Percentiles rank a stretch among this genome's conserved stretches.
Evolutionary conservation across 2,329 filamentous ascomycete species (phyloP).

Genomic region (Claviceps spartinae): DNA sequence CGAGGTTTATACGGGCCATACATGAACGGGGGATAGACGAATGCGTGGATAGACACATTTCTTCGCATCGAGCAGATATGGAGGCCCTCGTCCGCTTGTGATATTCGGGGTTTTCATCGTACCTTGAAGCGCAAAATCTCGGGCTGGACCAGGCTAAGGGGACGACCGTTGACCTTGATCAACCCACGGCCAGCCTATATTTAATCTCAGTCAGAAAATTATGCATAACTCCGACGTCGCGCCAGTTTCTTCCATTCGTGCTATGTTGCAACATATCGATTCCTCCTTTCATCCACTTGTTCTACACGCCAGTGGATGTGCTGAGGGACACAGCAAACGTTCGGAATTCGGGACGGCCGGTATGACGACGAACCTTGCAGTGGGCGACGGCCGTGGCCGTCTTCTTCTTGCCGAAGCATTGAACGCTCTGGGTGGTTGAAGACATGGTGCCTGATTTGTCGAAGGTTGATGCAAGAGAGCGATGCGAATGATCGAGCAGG

Average conservation of each 20-base stretch:
- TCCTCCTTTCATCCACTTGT: neutral
- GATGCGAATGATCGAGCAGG: slow-evolving; percentile 4
- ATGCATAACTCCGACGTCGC: neutral
- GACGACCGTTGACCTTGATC: slow-evolving; percentile 97
- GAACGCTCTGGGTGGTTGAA: slow-evolving; percentile 63
- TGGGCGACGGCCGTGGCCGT: slow-evolving; percentile 81
- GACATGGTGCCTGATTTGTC: slow-evolving; percentile 50
- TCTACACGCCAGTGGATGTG: neutral
- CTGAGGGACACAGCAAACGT: neutral
- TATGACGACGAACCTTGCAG: slow-evolving; percentile 59
- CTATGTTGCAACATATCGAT: neutral
- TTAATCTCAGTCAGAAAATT: slow-evolving; percentile 15
- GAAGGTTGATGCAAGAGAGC: slow-evolving; percentile 6
- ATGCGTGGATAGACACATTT: neutral
- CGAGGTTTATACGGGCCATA: neutral
- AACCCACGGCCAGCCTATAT: slow-evolving; percentile 48
- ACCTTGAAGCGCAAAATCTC: slow-evolving; percentile 97
- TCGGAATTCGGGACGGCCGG: slow-evolving; percentile 1
- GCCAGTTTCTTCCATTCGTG: neutral
- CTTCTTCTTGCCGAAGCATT: slow-evolving; percentile 99
- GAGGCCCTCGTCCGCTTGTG: neutral
- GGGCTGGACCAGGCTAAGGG: slow-evolving; percentile 85
- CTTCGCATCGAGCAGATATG: neutral
- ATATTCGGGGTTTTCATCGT: slow-evolving; percentile 20
- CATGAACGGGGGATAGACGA: no score